A percentile compares a stretch with the other conserved stretches of the same genome.
These are phyloP conservation scores for Sphagnum fallax DNA, from an alignment of 228 moss, liverwort and hornwort species.

Conservation along the genomic window DNA sequence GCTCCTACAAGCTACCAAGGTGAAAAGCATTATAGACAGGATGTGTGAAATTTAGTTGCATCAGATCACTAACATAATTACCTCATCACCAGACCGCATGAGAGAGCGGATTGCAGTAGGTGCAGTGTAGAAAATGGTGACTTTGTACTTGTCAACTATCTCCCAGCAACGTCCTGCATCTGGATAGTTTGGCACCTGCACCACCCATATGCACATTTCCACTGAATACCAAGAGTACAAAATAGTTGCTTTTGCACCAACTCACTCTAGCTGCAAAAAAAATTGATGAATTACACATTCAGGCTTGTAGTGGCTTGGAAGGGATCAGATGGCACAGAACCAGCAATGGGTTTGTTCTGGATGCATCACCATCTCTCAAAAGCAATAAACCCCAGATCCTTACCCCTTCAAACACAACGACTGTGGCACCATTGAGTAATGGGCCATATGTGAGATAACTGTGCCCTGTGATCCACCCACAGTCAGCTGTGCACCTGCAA, in stretches of 20 bases:
- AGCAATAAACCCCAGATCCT: background rate
- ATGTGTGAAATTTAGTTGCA: too few relatives aligned
- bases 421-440: conserved; percentile 81
- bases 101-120: conserved; percentile 88
- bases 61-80: conserved; percentile 1
- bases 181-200: conserved; percentile 84
- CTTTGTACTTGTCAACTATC: conserved; percentile 94
- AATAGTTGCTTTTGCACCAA: too few relatives aligned
- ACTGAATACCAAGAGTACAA: too few relatives aligned
- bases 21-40: too few relatives aligned
- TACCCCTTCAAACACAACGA: conserved; percentile 95
- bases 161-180: conserved; percentile 97
- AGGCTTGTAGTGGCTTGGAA: too few relatives aligned
- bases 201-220: background rate
- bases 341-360: too few relatives aligned
- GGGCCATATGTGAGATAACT: conserved; percentile 97
- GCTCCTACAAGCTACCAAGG: too few relatives aligned
- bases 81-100: conserved; percentile 90
- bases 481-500: conserved; percentile 88
- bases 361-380: too few relatives aligned
- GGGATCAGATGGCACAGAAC: too few relatives aligned
- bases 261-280: too few relatives aligned
- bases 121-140: conserved; percentile 89
- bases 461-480: conserved; percentile 99
- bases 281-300: too few relatives aligned